These are phyloP conservation scores for Hypoxylon sp. DNA, from an alignment of 2,329 filamentous ascomycete genomes.

Conservation along the genomic window DNA sequence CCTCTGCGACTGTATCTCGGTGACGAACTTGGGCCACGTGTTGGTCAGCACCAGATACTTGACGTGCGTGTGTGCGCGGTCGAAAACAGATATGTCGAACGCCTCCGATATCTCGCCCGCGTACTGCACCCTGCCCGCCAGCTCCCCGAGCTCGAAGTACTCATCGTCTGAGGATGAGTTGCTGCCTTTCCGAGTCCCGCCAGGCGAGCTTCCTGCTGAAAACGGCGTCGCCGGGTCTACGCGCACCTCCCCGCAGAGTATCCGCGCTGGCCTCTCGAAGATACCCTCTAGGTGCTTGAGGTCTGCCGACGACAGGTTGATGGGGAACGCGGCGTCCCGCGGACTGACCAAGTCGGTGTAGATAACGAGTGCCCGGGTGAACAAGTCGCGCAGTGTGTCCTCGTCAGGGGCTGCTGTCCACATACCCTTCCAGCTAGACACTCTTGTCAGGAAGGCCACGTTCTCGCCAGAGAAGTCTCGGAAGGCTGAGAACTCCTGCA, in stretches of 20 bases:
- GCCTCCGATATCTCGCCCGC: conserved; percentile 53
- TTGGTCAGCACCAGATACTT: conserved; percentile 74
- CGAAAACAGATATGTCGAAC: conserved; percentile 64
- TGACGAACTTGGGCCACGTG: conserved; percentile 69
- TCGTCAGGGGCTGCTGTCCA: conserved; percentile 39
- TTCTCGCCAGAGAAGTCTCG: conserved; percentile 76
- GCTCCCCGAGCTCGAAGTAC: conserved; percentile 27
- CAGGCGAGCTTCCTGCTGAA: conserved; percentile 30
- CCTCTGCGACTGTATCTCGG: conserved; percentile 41
- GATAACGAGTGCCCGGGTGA: conserved; percentile 66
- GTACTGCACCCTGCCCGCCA: conserved; percentile 34
- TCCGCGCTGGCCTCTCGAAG: conserved; percentile 62
- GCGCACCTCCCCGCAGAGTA: conserved; percentile 51
- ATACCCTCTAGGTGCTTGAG: conserved; percentile 61
- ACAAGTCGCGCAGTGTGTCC: conserved; percentile 55
- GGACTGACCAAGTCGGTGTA: conserved; percentile 68
- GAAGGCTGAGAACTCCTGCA: conserved; percentile 70
- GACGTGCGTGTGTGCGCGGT: conserved; percentile 65
- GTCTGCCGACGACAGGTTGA: conserved; percentile 69
- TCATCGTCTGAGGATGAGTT: conserved; percentile 5
- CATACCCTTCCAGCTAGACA: conserved; percentile 62
- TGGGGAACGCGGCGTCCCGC: conserved; percentile 68
- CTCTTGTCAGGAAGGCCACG: conserved; percentile 68
- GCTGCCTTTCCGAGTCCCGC: neutral
- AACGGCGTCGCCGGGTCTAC: conserved; percentile 56